Evolutionary conservation across 331 rosid genomes (phyloP).

Genomic region (Phaseolus coccineus): DNA sequence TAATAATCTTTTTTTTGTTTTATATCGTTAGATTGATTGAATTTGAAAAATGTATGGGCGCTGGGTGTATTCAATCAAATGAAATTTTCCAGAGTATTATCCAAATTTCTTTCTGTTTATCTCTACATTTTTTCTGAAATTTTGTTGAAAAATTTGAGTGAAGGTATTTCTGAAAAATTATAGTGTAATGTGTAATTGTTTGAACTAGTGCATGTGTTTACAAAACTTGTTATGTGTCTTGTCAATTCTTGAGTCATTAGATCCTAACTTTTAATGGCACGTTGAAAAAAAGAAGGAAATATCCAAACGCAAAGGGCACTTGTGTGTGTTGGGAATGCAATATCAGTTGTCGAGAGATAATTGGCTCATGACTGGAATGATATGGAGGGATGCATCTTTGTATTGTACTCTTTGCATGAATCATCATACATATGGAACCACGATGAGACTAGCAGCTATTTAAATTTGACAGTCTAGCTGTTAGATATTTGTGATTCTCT

Average conservation of each 20-base stretch:
- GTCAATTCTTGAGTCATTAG: not conserved
- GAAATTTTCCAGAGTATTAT: not conserved
- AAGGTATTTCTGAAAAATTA: too few species aligned
- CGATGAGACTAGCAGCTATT: not conserved
- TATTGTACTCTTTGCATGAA: not conserved
- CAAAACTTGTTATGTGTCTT: not conserved
- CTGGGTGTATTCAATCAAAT: not conserved
- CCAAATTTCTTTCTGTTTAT: not conserved
- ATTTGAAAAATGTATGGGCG: not conserved
- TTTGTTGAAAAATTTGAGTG: too few species aligned
- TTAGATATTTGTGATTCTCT: not conserved
- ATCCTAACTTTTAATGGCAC: not conserved
- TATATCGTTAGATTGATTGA: not conserved
- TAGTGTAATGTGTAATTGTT: too few species aligned
- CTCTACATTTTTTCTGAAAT: not conserved
- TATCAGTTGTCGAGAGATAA: not conserved
- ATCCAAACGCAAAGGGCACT: not conserved
- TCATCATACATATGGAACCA: not conserved
- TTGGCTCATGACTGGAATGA: not conserved
- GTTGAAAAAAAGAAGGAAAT: not conserved
- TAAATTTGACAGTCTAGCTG: not conserved
- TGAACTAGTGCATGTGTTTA: too few species aligned
- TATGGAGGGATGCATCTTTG: constrained; percentile 2
- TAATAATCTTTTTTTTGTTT: not conserved
- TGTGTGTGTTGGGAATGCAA: not conserved